These are phyloP conservation scores for Uncinocarpus reesii DNA, from an alignment of 2,329 filamentous ascomycete genomes.

Conservation along the genomic window DNA sequence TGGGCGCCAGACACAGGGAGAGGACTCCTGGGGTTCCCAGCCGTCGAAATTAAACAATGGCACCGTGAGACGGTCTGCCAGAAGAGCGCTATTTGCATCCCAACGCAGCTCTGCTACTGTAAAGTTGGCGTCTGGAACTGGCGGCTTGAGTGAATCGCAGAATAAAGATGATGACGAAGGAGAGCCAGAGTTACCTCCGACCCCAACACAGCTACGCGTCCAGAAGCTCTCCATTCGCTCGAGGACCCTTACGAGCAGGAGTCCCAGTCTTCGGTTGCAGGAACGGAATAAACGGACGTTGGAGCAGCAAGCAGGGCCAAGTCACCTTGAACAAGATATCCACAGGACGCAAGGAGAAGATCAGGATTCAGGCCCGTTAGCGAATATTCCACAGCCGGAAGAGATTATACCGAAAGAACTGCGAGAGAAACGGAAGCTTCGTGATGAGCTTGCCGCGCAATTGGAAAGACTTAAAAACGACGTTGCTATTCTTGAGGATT, in stretches of 20 bases:
- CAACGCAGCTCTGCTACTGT: not conserved
- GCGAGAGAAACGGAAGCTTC: constrained; percentile 42
- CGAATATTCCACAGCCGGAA: constrained; percentile 6
- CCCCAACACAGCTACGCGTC: constrained; percentile 33
- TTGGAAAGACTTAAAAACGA: constrained; percentile 50
- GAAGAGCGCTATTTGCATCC: constrained; percentile 2
- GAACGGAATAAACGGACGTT: constrained; percentile 22
- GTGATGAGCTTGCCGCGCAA: constrained; percentile 47
- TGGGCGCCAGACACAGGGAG: not conserved
- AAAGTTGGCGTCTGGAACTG: constrained; percentile 9
- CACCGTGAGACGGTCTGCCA: not conserved
- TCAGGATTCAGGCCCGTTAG: constrained; percentile 12
- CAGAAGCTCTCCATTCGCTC: constrained; percentile 28
- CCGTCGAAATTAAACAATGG: not conserved
- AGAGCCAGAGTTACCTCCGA: constrained; percentile 55
- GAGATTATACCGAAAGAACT: constrained; percentile 21
- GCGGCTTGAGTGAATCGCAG: not conserved
- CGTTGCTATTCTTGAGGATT: constrained; percentile 46
- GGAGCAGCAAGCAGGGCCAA: constrained; percentile 21
- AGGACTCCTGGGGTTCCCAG: not conserved
- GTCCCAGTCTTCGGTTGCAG: constrained; percentile 27
- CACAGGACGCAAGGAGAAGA: constrained; percentile 15
- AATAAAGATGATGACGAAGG: constrained; percentile 26
- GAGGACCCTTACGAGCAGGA: constrained; percentile 28
- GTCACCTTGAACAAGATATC: constrained; percentile 25